Conservation (phyloP, 495 filamentous ascomycete genomes). For the Penicillium manginii region DNA sequence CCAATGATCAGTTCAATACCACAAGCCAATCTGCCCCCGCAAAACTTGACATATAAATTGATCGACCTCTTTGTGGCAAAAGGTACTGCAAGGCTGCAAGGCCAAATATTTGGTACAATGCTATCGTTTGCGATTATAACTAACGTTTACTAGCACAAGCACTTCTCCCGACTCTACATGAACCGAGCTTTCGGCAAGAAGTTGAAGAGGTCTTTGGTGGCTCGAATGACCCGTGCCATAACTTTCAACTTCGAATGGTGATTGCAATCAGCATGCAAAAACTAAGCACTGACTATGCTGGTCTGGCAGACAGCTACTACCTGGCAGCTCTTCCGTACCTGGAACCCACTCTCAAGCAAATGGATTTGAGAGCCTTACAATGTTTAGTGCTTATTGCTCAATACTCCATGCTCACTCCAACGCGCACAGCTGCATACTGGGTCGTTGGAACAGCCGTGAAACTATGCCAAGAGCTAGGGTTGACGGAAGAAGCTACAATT, state of each 20-base stretch:
- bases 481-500: constrained; percentile 85
- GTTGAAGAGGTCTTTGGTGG: constrained; percentile 79
- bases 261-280: constrained; percentile 93
- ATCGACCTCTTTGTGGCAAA: constrained; percentile 80
- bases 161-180: constrained; percentile 82
- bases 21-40: constrained; percentile 68
- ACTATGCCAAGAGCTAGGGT: constrained; percentile 82
- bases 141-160: constrained; percentile 67
- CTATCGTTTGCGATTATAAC: background rate
- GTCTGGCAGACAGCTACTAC: constrained; percentile 89
- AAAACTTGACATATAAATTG: constrained; percentile 68
- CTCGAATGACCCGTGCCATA: constrained; percentile 74
- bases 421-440: constrained; percentile 87
- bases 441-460: constrained; percentile 83
- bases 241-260: constrained; percentile 85
- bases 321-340: constrained; percentile 81
- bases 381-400: constrained; percentile 85
- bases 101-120: background rate
- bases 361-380: constrained; percentile 87
- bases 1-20: constrained; percentile 77
- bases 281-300: constrained; percentile 76
- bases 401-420: constrained; percentile 90
- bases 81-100: constrained; percentile 55
- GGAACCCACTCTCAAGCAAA: constrained; percentile 74
- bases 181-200: constrained; percentile 74